Base-by-base conservation (phyloP, 225 moss, liverwort and hornwort genomes). In the Marchantia polymorpha region DNA sequence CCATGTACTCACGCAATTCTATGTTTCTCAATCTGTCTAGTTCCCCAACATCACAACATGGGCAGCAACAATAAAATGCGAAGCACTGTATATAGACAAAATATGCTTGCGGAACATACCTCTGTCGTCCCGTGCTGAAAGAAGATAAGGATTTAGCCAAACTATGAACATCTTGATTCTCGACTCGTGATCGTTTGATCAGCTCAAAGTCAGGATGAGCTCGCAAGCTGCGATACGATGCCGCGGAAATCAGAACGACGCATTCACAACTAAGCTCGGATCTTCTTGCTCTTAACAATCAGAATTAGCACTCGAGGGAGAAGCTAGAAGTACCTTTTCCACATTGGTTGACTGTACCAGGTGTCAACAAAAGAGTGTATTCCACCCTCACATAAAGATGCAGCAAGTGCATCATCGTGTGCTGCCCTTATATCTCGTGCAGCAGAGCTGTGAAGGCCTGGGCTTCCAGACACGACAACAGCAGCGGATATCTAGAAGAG, bases 281-380 rank as follows among this genome's bases (percentile, higher is more conserved):
- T 14, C 4, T 16, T 26, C 25, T 58, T 47, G n/a, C 10, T 17
- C 81, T 64, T 61, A 54, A 65, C 30, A 64, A 59, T 23, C 60
- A 7, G 5, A 54, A 53, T 15, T 26, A 55, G 16, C 4, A 16
- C 50, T 10, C 39, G 39, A 39, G 39, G 39, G 3, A 39, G 39
- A 39, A 39, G 39, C 39, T 39, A 39, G 39, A 39, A 39, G 29
- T 84, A 96, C 97, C 97, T 97, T 72, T 87, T 89, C 99, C 99
- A 99, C 25, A 93, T 76, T 46, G 95, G 89, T 71, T 91, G 87
- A 79, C 87, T 88, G 85, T 99, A 99, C 99, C 99, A 99, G 61
- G 29, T 79, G 64, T 99, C 90, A 27, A 99, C 80, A 75, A 99
- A 99, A 20, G 89, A 77, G 74, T 91, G 85, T 0, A 95, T 83